phyloP scores from a whole-genome alignment of 768 basidiomycete genomes.

The Amanita jacksonii region DNA sequence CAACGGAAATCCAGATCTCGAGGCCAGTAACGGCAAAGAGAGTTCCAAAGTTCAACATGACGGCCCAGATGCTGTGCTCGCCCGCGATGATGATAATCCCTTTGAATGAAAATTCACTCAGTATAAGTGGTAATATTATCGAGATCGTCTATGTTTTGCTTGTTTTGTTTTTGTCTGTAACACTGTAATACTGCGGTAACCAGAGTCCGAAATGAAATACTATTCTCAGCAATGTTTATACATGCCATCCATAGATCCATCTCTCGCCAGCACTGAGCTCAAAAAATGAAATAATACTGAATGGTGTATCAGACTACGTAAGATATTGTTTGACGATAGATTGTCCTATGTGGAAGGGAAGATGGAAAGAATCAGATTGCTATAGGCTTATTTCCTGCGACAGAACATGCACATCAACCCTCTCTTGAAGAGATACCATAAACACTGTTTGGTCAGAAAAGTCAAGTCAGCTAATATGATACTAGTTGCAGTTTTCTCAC shows the following conservation, averaged over 20 bases:
- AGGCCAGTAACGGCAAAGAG: conserved; percentile 30
- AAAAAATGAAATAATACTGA: background rate
- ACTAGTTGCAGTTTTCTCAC: conserved; percentile 33
- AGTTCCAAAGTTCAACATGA: conserved; percentile 19
- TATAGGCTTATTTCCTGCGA: conserved; percentile 50
- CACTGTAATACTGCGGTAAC: background rate
- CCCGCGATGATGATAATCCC: conserved; percentile 56
- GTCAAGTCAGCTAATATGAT: background rate
- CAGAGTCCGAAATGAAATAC: background rate
- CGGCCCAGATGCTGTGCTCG: conserved; percentile 24
- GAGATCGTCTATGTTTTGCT: background rate
- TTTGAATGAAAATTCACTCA: conserved; percentile 33
- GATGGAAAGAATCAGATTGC: conserved; percentile 4
- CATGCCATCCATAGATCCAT: background rate
- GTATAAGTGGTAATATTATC: background rate
- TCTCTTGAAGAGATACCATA: conserved; percentile 76
- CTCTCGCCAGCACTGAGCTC: background rate
- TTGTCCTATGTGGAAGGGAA: too few relatives aligned
- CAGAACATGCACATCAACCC: conserved; percentile 70
- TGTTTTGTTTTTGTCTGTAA: background rate
- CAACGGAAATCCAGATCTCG: conserved; percentile 33
- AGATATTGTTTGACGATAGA: too few relatives aligned
- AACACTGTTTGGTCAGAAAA: conserved; percentile 42
- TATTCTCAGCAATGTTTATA: background rate
- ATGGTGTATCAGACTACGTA: background rate